Evolutionary conservation across 441 rosid species (phyloP).

Genomic region (Omphalea diandra): DNA sequence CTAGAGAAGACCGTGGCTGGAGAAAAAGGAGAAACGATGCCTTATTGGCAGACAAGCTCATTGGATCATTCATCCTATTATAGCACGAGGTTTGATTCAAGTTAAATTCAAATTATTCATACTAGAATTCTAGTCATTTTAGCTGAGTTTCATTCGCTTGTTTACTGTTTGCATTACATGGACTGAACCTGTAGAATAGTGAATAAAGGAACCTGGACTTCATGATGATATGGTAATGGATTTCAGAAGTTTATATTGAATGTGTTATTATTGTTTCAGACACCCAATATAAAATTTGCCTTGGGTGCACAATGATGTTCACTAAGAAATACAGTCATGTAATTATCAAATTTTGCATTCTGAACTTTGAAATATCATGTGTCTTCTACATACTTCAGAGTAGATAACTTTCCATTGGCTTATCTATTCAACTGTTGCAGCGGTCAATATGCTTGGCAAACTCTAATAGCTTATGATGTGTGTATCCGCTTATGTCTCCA

Average conservation of each 20-base stretch:
- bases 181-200: not conserved
- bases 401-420: conserved; percentile 12
- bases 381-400: not conserved
- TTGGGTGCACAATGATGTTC: not conserved
- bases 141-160: not conserved
- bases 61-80: conserved; percentile 48
- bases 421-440: conserved; percentile 37
- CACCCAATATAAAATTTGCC: not conserved
- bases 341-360: not conserved
- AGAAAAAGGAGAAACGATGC: conserved; percentile 42
- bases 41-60: conserved; percentile 50
- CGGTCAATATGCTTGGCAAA: conserved; percentile 92
- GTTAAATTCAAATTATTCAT: not conserved
- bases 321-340: not conserved
- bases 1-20: conserved; percentile 21
- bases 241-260: not conserved
- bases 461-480: conserved; percentile 91
- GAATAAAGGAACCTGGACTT: not conserved
- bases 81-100: conserved; percentile 51
- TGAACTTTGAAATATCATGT: not conserved
- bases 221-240: not conserved
- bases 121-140: not conserved
- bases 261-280: not conserved
- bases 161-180: too few relatives aligned
- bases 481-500: conserved; percentile 81